A percentile compares a stretch with the other conserved stretches of the same genome.
Conservation (phyloP, 1,284 basidiomycete genomes). For the Microbotryum violaceum region DNA sequence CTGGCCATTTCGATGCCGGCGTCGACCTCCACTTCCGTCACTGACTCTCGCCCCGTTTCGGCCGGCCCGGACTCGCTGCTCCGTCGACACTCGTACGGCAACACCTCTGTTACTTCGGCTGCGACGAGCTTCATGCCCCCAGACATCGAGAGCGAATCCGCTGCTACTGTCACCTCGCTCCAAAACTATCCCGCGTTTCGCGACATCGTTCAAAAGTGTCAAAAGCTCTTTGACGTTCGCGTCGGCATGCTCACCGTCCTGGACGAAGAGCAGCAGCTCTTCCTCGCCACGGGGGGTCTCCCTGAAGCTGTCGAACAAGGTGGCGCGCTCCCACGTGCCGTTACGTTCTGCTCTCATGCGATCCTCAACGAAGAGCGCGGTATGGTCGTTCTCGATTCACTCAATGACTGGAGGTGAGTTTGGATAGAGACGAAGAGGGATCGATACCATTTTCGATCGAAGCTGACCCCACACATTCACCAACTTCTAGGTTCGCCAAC, state of each 20-base stretch:
- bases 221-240: constrained; percentile 30
- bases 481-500: constrained; percentile 1
- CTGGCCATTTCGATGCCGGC: constrained; percentile 9
- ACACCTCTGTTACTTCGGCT: background rate
- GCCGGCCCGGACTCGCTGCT: constrained; percentile 1
- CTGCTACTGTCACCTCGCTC: constrained; percentile 5
- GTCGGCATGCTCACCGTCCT: constrained; percentile 34
- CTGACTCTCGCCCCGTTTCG: background rate
- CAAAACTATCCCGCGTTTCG: constrained; percentile 29
- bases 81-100: constrained; percentile 5
- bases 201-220: constrained; percentile 31
- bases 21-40: constrained; percentile 9
- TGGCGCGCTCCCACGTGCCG: constrained; percentile 23
- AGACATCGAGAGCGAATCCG: background rate
- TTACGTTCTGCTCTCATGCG: constrained; percentile 32
- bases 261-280: constrained; percentile 35
- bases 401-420: constrained; percentile 31
- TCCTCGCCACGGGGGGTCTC: constrained; percentile 34
- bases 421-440: background rate
- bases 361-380: constrained; percentile 31
- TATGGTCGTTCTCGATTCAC: constrained; percentile 28
- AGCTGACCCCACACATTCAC: background rate
- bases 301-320: constrained; percentile 23
- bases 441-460: background rate
- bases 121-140: background rate